A percentile compares a stretch with the other conserved stretches of the same genome.
Conservation (phyloP, 768 basidiomycete species). For the Clathrus columnatus region DNA sequence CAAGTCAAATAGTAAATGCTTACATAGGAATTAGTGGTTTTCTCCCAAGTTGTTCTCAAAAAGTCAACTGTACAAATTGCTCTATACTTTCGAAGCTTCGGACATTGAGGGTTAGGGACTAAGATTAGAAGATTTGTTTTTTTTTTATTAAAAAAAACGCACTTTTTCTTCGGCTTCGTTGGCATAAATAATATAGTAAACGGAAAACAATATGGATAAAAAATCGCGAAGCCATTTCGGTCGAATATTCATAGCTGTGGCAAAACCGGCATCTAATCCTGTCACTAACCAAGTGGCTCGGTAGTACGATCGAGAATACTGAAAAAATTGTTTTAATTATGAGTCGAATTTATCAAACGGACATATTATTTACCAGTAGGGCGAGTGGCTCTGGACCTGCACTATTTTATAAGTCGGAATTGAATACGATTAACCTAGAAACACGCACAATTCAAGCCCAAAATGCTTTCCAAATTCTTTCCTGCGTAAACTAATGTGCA, state of each 20-base stretch:
- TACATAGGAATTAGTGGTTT: conserved; percentile 89
- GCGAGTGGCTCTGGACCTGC: conserved; percentile 90
- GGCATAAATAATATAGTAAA: conserved; percentile 85
- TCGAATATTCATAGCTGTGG: conserved; percentile 87
- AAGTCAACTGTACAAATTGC: conserved; percentile 95
- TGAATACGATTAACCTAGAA: conserved; percentile 14
- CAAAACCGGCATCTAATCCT: conserved; percentile 95
- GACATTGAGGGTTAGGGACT: neutral
- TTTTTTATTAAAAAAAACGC: conserved; percentile 16
- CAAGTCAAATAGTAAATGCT: conserved; percentile 17
- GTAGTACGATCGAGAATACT: conserved; percentile 92
- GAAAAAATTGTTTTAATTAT: conserved; percentile 5
- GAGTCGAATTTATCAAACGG: neutral
- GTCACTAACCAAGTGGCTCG: conserved; percentile 93
- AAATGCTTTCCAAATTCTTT: conserved; percentile 75
- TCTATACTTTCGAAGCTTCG: conserved; percentile 79
- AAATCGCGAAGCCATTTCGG: conserved; percentile 89
- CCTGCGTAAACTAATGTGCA: conserved; percentile 78
- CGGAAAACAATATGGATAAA: conserved; percentile 74
- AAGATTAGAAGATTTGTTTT: neutral
- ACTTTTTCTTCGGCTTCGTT: conserved; percentile 96
- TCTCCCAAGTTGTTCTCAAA: conserved; percentile 94
- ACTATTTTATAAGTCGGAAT: neutral
- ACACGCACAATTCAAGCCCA: conserved; percentile 69
- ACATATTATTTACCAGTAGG: conserved; percentile 51